A percentile compares a stretch with the other conserved stretches of the same genome.
phyloP scores from a whole-genome alignment of 495 filamentous ascomycete species.

The Aspergillus cristatus region DNA sequence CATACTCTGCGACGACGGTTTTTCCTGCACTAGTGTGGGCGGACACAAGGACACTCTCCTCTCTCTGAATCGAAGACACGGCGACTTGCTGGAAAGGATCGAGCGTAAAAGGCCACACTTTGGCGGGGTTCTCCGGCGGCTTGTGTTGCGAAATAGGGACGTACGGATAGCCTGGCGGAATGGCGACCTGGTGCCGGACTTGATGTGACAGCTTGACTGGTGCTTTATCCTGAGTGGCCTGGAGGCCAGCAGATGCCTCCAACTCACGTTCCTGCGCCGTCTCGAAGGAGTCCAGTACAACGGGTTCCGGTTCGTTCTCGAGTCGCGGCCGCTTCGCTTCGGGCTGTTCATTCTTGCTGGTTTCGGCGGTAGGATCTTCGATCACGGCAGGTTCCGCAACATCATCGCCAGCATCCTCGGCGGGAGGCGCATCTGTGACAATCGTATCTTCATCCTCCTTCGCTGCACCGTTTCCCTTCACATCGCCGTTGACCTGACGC shows the following conservation, averaged over 20 bases:
- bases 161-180: constrained; percentile 90
- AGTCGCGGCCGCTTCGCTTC: constrained; percentile 67
- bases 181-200: constrained; percentile 93
- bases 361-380: constrained; percentile 18
- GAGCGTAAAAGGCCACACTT: constrained; percentile 76
- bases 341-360: constrained; percentile 36
- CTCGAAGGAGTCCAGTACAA: constrained; percentile 89
- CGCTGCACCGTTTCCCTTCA: constrained; percentile 44
- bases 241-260: constrained; percentile 71
- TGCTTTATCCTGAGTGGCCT: constrained; percentile 50
- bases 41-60: constrained; percentile 92
- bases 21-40: constrained; percentile 97
- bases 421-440: constrained; percentile 25
- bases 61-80: constrained; percentile 85
- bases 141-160: constrained; percentile 87
- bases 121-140: constrained; percentile 72
- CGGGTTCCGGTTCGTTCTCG: constrained; percentile 63
- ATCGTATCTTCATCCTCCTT: constrained; percentile 41
- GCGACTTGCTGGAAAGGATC: constrained; percentile 96
- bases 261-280: constrained; percentile 92
- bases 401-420: constrained; percentile 10
- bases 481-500: constrained; percentile 69
- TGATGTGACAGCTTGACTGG: constrained; percentile 86
- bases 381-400: constrained; percentile 9
- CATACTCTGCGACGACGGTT: constrained; percentile 96